phyloP scores from a whole-genome alignment of 1,284 basidiomycete genomes.

The Irpex rosettiformis region DNA sequence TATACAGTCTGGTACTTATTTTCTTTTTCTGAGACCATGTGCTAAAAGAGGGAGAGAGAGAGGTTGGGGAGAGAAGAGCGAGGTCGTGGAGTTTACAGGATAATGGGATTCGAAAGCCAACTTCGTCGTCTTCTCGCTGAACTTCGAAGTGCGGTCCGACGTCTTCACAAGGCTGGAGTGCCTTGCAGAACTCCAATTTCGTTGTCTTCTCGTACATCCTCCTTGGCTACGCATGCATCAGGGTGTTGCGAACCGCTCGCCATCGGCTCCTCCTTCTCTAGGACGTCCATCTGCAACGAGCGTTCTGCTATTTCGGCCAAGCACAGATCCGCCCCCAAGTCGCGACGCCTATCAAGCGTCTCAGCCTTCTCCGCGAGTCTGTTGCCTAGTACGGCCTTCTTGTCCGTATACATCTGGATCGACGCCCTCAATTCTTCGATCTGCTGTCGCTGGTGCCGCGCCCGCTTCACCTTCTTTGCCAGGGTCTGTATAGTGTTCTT shows the following conservation, averaged over 20 bases:
- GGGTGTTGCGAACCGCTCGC: not conserved
- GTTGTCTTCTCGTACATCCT: no score
- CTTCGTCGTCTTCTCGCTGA: not conserved
- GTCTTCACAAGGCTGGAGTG: not conserved
- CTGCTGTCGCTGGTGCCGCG: not conserved
- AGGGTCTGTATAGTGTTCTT: not conserved
- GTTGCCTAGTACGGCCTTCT: no score
- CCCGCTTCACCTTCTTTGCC: not conserved
- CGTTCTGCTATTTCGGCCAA: not conserved
- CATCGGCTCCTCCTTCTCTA: no score
- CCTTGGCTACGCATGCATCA: not conserved
- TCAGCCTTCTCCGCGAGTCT: not conserved
- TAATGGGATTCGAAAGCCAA: not conserved
- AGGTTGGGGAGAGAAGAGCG: no score
- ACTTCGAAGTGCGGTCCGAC: not conserved
- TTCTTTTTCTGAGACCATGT: no score
- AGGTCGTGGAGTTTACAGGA: no score
- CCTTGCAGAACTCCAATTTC: not conserved
- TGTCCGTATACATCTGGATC: not conserved
- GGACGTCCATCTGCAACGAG: not conserved
- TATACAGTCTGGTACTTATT: no score
- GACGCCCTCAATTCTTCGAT: not conserved
- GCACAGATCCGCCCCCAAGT: not conserved
- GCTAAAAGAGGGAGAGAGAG: no score
- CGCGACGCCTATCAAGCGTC: not conserved